Evolutionary conservation across 192 early-diverging fungal genomes (phyloP), one percentile per base, ranked within the genome.

Genomic region (Diversispora eburnea): DNA sequence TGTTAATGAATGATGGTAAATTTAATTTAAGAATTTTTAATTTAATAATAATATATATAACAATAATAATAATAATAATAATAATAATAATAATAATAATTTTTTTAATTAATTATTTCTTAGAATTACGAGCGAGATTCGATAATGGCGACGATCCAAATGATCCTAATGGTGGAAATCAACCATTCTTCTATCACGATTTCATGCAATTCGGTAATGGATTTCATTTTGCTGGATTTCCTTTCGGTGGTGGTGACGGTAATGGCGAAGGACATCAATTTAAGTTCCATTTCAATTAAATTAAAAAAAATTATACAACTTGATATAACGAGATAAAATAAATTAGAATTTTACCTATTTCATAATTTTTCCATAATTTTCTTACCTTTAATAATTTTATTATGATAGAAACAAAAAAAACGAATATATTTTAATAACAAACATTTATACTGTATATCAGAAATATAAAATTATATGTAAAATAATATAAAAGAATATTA

Each of bases 71-170:
- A 48, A 19, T 58, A 39, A 42, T 70, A 49, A 58, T 58, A 13
- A 10, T 71, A 45, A 20, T 0, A n/a, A 52, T 33, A 60, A 46
- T 42, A n/a, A 12, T 51, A 51, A 12, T 70, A 67, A 41, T 9
- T 6, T 1, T 1, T 10, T 66, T 49, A 1, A 15, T 10, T 61
- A 17, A 4, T 73, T 51, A 70, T 56, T 47, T 43, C 8, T 74
- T 67, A 81, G 84, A 93, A 58, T 69, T 81, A 55, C 85, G 87
- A 51, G 78, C 82, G 42, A 84, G 84, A 58, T 94, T 83, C 73
- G 92, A 94, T 77, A 88, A 87, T 74, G 92, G 92, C 12, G 81
- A 88, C 59, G 92, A 94, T 78, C 92, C 92, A 47, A 89, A 89
- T 80, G 92, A 94, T 73, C 88, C 90, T 45, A 47, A 41, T 33